These are phyloP conservation scores for Gracilaria caudata DNA, from an alignment of 23 red algal species.

Conservation along the genomic window DNA sequence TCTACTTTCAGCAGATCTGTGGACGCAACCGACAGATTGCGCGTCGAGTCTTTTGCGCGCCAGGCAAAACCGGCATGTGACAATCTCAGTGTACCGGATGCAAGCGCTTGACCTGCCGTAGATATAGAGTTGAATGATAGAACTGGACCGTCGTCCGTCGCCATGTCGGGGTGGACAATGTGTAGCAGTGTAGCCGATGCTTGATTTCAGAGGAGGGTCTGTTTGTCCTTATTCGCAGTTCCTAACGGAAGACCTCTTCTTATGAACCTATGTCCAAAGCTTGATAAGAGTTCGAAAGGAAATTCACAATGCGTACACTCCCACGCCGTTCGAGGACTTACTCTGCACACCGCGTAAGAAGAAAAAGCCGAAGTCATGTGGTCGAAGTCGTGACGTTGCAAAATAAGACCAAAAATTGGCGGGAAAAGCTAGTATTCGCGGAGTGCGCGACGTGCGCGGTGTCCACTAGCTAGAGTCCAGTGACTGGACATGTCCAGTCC, in stretches of 20 bases:
- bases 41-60: constrained; percentile 74
- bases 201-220: neutral
- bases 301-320: too few species aligned
- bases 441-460: too few species aligned
- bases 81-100: constrained; percentile 59
- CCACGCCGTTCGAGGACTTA: too few species aligned
- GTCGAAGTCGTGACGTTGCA: too few species aligned
- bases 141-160: constrained; percentile 39
- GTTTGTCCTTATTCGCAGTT: neutral
- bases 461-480: too few species aligned
- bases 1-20: constrained; percentile 58
- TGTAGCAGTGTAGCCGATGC: neutral
- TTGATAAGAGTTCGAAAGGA: too few species aligned
- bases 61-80: constrained; percentile 66
- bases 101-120: constrained; percentile 68
- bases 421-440: neutral
- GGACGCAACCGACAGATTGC: constrained; percentile 42
- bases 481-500: too few species aligned
- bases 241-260: neutral
- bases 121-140: constrained; percentile 66
- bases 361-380: too few species aligned
- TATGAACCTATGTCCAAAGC: too few species aligned
- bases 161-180: neutral
- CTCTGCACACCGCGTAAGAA: too few species aligned
- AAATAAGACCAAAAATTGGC: neutral